Conservation (phyloP, 2,329 filamentous ascomycete species). For the Coniochaeta sp. region DNA sequence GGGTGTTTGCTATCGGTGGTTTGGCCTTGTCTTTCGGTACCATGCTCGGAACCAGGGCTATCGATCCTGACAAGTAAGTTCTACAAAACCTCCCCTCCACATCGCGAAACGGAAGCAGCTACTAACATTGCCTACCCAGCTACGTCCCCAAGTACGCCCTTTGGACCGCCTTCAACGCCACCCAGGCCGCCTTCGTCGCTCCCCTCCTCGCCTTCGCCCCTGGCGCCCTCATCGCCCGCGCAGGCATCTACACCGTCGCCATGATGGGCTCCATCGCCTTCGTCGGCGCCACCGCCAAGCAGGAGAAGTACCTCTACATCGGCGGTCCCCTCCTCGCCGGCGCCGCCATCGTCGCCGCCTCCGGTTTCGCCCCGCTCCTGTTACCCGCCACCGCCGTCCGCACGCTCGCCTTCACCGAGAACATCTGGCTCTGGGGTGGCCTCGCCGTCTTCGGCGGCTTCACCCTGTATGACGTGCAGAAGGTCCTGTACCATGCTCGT, state of each 20-base stretch:
- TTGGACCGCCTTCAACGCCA: constrained; percentile 91
- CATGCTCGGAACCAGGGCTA: constrained; percentile 82
- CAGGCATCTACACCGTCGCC: constrained; percentile 90
- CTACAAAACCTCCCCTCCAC: neutral
- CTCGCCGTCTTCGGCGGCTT: constrained; percentile 95
- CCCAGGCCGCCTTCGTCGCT: constrained; percentile 84
- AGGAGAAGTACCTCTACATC: constrained; percentile 98
- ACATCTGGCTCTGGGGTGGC: constrained; percentile 91
- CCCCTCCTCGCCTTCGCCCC: constrained; percentile 82
- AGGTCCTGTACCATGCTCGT: constrained; percentile 83
- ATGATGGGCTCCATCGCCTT: constrained; percentile 97
- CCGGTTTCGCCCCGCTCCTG: constrained; percentile 83
- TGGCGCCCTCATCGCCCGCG: constrained; percentile 80
- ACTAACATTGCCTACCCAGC: constrained; percentile 39
- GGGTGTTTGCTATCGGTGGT: constrained; percentile 81
- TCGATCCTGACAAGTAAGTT: constrained; percentile 81
- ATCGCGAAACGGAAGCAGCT: neutral
- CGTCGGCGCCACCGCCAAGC: constrained; percentile 94
- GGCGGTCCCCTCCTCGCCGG: constrained; percentile 91
- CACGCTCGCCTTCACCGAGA: constrained; percentile 84
- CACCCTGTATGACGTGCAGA: constrained; percentile 98
- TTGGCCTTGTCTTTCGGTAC: constrained; percentile 84
- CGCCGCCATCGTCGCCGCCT: constrained; percentile 83
- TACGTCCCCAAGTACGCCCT: constrained; percentile 92
- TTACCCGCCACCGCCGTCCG: constrained; percentile 82